Evolutionary conservation across 1,139 yeast species (phyloP).

Genomic region (Pichia sp.): DNA sequence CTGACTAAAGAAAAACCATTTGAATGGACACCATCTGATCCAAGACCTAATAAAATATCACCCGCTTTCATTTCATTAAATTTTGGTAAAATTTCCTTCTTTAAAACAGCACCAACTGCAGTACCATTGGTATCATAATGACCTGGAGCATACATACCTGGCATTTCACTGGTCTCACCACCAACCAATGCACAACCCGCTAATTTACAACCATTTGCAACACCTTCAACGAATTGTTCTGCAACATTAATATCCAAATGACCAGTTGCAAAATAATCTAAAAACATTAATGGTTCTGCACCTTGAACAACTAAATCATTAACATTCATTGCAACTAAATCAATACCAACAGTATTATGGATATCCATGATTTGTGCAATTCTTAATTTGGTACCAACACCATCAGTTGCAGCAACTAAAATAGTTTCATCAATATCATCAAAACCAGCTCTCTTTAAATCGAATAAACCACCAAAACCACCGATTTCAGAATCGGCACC

Average conservation of each 20-base stretch:
- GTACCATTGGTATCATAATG: constrained; percentile 99
- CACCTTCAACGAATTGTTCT: constrained; percentile 86
- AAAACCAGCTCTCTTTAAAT: constrained; percentile 83
- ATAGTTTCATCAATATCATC: constrained; percentile 61
- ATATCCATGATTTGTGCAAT: constrained; percentile 86
- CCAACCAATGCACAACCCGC: constrained; percentile 98
- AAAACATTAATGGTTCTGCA: constrained; percentile 92
- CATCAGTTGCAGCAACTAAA: constrained; percentile 96
- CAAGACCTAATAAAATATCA: constrained; percentile 77
- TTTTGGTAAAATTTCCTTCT: constrained; percentile 67
- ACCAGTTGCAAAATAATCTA: constrained; percentile 96
- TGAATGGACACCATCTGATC: constrained; percentile 90
- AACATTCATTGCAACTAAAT: constrained; percentile 97
- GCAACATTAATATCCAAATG: constrained; percentile 80
- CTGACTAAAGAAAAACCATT: constrained; percentile 97
- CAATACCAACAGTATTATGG: constrained; percentile 96
- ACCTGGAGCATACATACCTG: constrained; percentile 92
- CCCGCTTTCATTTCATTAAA: constrained; percentile 63
- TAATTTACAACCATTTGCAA: constrained; percentile 90
- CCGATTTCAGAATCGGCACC: constrained; percentile 99
- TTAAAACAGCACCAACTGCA: constrained; percentile 96
- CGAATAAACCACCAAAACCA: constrained; percentile 97
- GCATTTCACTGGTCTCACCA: constrained; percentile 99
- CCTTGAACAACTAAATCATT: constrained; percentile 98
- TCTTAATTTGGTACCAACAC: constrained; percentile 96